These are phyloP conservation scores for Lupinus albus DNA, from an alignment of 306 rosid species.

Conservation along the genomic window DNA sequence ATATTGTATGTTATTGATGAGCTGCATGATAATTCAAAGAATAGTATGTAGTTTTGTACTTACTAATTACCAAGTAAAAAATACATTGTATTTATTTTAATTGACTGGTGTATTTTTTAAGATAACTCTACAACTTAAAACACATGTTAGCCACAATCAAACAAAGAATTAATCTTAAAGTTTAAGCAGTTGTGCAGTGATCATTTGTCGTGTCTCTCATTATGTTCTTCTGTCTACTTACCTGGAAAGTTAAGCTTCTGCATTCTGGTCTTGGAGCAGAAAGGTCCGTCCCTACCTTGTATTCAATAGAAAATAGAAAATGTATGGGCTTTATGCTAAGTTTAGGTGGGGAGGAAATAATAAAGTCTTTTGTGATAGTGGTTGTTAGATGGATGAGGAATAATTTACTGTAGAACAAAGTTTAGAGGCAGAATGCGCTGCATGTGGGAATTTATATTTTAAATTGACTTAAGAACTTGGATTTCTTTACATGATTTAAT, in stretches of 20 bases:
- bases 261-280: slow-evolving; percentile 27
- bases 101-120: neutral
- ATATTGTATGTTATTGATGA: no score
- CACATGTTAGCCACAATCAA: neutral
- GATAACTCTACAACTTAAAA: neutral
- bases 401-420: neutral
- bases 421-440: slow-evolving; percentile 2
- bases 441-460: slow-evolving; percentile 36
- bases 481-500: slow-evolving; percentile 26
- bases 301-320: neutral
- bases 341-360: neutral
- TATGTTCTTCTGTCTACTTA: slow-evolving; percentile 38
- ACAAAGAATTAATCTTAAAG: neutral
- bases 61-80: no score
- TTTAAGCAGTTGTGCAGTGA: slow-evolving; percentile 11
- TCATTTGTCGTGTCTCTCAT: slow-evolving; percentile 24
- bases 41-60: no score
- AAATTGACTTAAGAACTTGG: slow-evolving; percentile 21
- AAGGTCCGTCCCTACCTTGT: slow-evolving; percentile 44
- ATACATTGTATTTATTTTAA: no score
- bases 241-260: slow-evolving; percentile 47
- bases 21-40: no score
- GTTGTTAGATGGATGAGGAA: slow-evolving; percentile 5
- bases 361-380: slow-evolving; percentile 18
- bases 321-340: neutral